These are phyloP conservation scores for Hypholoma sublateritium DNA, from an alignment of 768 basidiomycete species.

Conservation along the genomic window DNA sequence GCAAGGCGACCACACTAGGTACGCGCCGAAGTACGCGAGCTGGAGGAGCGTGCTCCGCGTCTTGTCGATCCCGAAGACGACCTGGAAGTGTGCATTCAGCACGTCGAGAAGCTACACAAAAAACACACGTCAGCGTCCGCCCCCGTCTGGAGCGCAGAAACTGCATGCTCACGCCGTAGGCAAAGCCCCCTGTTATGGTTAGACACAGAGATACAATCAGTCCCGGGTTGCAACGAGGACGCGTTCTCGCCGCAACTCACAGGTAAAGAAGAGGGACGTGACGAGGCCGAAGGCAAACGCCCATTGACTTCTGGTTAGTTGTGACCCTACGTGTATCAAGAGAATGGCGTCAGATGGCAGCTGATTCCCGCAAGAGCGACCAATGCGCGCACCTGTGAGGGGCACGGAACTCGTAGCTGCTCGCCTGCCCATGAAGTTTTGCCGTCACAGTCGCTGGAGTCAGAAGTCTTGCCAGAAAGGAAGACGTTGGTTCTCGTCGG, in stretches of 20 bases:
- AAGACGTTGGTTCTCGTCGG: background rate
- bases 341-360: background rate
- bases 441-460: background rate
- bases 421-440: background rate
- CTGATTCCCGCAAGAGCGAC: background rate
- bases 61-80: conserved; percentile 64
- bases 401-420: conserved; percentile 4
- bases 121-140: background rate
- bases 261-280: conserved; percentile 76
- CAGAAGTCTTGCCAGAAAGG: background rate
- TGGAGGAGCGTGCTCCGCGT: conserved; percentile 75
- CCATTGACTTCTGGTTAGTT: conserved; percentile 47
- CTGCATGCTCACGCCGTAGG: conserved; percentile 48
- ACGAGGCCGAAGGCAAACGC: conserved; percentile 65
- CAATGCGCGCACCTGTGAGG: conserved; percentile 16
- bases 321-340: conserved; percentile 30
- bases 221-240: background rate
- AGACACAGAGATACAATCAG: background rate
- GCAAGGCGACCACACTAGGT: conserved; percentile 58
- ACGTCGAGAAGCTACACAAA: conserved; percentile 57
- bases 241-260: conserved; percentile 32
- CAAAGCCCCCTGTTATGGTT: conserved; percentile 53
- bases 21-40: conserved; percentile 72
- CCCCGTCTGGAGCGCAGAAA: background rate
- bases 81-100: conserved; percentile 73